These are phyloP conservation scores for Raphanus raphanistrum DNA, from an alignment of 345 rosid genomes.

Conservation along the genomic window DNA sequence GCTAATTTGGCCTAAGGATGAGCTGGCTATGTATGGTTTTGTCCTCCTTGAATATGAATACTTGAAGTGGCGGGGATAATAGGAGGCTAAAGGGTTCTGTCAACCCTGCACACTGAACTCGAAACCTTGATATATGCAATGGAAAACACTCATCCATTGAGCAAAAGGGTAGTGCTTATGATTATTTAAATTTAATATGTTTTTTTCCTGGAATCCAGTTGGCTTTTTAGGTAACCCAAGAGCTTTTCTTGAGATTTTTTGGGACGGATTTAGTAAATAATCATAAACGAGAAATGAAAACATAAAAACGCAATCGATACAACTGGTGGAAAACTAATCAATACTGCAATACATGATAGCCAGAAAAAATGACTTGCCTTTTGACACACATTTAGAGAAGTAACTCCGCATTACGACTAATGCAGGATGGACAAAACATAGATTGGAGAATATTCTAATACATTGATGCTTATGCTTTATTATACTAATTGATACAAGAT, in stretches of 20 bases:
- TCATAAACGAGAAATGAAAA: background rate
- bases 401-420: background rate
- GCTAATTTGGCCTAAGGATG: background rate
- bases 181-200: background rate
- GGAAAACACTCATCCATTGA: no score
- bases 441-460: constrained; percentile 7
- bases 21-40: background rate
- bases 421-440: constrained; percentile 20
- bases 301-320: background rate
- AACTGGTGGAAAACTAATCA: background rate
- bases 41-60: background rate
- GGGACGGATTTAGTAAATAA: background rate
- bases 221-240: background rate
- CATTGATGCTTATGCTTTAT: background rate
- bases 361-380: constrained; percentile 40
- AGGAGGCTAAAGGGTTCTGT: no score
- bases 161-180: background rate
- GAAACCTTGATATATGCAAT: background rate
- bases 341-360: constrained; percentile 19
- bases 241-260: background rate
- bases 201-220: no score
- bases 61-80: no score
- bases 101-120: background rate
- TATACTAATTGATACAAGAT: background rate
- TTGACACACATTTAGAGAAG: constrained; percentile 21